Evolutionary conservation across 768 basidiomycete species (phyloP).

Genomic region (Amanita rubescens): DNA sequence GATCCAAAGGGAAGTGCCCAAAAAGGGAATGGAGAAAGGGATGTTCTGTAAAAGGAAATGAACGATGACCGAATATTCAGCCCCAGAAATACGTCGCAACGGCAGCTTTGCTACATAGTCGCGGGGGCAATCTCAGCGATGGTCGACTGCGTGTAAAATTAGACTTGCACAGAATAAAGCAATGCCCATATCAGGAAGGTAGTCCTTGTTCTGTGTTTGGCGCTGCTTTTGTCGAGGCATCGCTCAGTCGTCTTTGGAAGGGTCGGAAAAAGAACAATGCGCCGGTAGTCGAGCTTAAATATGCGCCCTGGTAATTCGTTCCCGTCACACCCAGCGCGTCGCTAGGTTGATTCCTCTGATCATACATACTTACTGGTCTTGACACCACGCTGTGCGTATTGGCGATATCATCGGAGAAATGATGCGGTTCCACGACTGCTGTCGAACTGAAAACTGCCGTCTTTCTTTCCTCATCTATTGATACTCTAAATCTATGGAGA

Average conservation of each 20-base stretch:
- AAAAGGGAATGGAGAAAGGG: conserved; percentile 16
- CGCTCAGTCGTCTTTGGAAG: no score
- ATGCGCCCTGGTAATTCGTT: no score
- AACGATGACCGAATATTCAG: not conserved
- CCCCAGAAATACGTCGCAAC: not conserved
- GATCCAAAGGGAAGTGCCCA: conserved; percentile 16
- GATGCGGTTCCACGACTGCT: not conserved
- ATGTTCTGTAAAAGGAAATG: conserved; percentile 12
- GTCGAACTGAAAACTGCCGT: not conserved
- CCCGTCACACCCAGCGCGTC: no score
- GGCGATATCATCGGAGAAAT: not conserved
- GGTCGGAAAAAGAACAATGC: not conserved
- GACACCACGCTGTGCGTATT: not conserved
- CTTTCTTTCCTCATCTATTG: not conserved
- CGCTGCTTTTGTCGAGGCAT: no score
- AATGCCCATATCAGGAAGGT: conserved; percentile 3
- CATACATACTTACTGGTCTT: no score
- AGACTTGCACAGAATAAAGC: not conserved
- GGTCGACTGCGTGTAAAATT: not conserved
- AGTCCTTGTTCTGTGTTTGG: conserved; percentile 5
- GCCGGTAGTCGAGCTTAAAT: not conserved
- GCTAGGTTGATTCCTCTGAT: not conserved
- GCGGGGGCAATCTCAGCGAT: not conserved
- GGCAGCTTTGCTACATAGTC: not conserved
- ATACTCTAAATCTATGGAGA: no score